These are phyloP conservation scores for Chrysanthemum lavandulifolium DNA, from an alignment of 129 eudicot species.

Conservation along the genomic window DNA sequence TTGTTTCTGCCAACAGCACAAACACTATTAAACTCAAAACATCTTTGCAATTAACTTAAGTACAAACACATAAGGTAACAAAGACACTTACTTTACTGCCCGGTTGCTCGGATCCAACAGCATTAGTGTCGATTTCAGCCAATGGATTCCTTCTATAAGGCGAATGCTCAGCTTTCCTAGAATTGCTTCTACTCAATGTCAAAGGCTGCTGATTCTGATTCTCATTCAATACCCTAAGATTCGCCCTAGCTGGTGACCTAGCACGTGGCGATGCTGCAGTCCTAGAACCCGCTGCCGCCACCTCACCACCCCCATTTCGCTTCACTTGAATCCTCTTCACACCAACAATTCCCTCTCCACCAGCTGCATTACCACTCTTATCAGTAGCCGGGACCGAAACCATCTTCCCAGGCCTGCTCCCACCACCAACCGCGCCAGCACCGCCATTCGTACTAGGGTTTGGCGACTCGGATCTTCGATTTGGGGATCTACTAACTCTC, in stretches of 20 bases:
- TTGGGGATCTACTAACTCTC: slow-evolving; percentile 94
- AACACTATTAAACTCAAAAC: background rate
- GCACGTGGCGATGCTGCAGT: slow-evolving; percentile 74
- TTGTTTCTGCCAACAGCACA: slow-evolving; percentile 35
- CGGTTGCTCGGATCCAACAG: slow-evolving; percentile 35
- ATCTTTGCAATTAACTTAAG: background rate
- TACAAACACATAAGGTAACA: background rate
- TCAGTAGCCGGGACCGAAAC: slow-evolving; percentile 51
- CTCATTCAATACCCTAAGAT: slow-evolving; percentile 41
- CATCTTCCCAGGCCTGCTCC: slow-evolving; percentile 78
- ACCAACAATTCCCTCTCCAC: slow-evolving; percentile 25
- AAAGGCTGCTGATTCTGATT: slow-evolving; percentile 55
- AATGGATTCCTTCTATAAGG: slow-evolving; percentile 87
- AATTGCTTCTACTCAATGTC: slow-evolving; percentile 77
- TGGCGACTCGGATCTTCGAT: slow-evolving; percentile 89
- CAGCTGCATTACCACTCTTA: slow-evolving; percentile 46
- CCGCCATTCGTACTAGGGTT: slow-evolving; percentile 31
- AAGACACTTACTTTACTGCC: slow-evolving; percentile 30
- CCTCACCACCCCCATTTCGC: slow-evolving; percentile 59
- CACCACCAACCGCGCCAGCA: background rate
- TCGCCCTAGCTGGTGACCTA: slow-evolving; percentile 67
- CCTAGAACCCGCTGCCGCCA: slow-evolving; percentile 26
- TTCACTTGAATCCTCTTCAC: slow-evolving; percentile 69
- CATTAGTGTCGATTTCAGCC: slow-evolving; percentile 76
- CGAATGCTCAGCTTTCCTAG: slow-evolving; percentile 84